These are phyloP conservation scores for Russula griseocarnosa DNA, from an alignment of 768 basidiomycete genomes.

Conservation along the genomic window DNA sequence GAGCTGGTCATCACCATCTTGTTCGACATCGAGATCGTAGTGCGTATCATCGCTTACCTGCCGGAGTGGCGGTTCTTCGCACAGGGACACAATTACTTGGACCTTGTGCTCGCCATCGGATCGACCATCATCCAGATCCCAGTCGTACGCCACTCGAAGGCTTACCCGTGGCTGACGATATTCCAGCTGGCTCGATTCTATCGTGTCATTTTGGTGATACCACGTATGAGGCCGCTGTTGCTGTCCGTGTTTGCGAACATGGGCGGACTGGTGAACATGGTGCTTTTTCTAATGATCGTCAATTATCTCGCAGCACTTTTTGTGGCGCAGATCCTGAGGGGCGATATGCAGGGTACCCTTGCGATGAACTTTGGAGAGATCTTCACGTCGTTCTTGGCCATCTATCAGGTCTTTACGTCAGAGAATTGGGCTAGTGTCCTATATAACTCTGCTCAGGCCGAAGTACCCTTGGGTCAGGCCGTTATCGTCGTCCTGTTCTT, in stretches of 20 bases:
- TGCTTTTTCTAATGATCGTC: slow-evolving; percentile 81
- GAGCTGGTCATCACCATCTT: slow-evolving; percentile 76
- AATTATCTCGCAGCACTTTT: slow-evolving; percentile 84
- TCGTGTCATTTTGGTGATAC: slow-evolving; percentile 84
- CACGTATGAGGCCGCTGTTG: slow-evolving; percentile 83
- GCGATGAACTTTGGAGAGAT: slow-evolving; percentile 76
- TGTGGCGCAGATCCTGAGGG: slow-evolving; percentile 78
- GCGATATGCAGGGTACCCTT: slow-evolving; percentile 55
- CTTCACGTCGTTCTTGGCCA: slow-evolving; percentile 78
- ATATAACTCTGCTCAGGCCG: slow-evolving; percentile 58
- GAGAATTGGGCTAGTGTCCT: slow-evolving; percentile 88
- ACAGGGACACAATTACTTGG: slow-evolving; percentile 61
- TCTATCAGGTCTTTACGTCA: slow-evolving; percentile 87
- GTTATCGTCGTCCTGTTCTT: slow-evolving; percentile 70
- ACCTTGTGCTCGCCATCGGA: slow-evolving; percentile 68
- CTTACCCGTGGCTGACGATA: slow-evolving; percentile 87
- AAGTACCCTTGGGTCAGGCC: slow-evolving; percentile 62
- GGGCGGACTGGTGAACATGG: slow-evolving; percentile 88
- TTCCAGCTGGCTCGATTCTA: slow-evolving; percentile 88
- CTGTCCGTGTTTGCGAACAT: slow-evolving; percentile 88
- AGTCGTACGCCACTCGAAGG: slow-evolving; percentile 52
- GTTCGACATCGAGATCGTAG: slow-evolving; percentile 84
- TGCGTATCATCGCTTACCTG: slow-evolving; percentile 64
- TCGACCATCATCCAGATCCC: slow-evolving; percentile 85
- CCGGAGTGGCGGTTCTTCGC: slow-evolving; percentile 86